Evolutionary conservation across 805 yeast species (phyloP), one percentile per base, ranked within the genome.

Genomic region (Nakazawaea wyomingensis): DNA sequence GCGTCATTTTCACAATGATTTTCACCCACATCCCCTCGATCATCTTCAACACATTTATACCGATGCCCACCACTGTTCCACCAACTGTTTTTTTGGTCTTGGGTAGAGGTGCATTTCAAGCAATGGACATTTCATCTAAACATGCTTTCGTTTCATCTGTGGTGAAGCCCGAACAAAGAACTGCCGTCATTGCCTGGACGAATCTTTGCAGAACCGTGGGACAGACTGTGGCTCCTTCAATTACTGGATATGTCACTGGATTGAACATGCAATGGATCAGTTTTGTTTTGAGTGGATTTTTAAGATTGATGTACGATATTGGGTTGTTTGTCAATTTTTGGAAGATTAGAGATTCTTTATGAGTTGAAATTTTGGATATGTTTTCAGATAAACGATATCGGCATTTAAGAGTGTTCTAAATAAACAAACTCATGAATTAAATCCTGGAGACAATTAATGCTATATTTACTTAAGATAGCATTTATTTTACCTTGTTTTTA

Each of bases 71-170:
- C 3, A 55, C 61, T 20, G 51, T 68, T 27, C 36, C 43, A 3
- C 36, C 57, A 9, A 62, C 73, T 46, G 45, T 68, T 39, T 49
- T 58, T 11, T 53, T 65, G 4, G 46, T 65, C 33, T 48, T 68
- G 3, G 45, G 62, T 11, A 58, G 75, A 51, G 63, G 71, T 1
- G 50, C 61, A 2, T 65, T 71, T 28, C 69, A 70, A 48, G 57
- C 70, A 19, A 70, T 72, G 76, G 78, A 72, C 47, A 59, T 66
- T 22, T 72, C 75, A 1, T 71, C 76, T 8, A 72, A 72, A 43
- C 71, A 68, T 37, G 73, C 71, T 4, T 70, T 71, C 47, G 57
- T 71, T 18, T 69, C 74, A 7, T 55, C 73, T 0, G 56, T 66
- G 26, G 67, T 66, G 4, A 56, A 66, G 4, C 66, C 66, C 21